These are phyloP conservation scores for Neonectria coccinea DNA, from an alignment of 2,329 filamentous ascomycete genomes.

Conservation along the genomic window DNA sequence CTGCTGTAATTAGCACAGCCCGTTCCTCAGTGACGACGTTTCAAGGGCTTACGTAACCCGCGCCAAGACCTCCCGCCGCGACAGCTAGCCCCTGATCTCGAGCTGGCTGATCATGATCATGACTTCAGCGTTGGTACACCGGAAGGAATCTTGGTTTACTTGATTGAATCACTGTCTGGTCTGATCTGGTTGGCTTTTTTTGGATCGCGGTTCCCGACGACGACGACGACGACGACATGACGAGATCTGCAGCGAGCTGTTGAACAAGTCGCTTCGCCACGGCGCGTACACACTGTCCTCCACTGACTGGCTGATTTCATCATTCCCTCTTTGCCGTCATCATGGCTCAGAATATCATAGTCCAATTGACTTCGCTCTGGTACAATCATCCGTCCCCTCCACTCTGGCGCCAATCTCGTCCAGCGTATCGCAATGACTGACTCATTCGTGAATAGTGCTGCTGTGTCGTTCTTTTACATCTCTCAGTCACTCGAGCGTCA, in stretches of 20 bases:
- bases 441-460: conserved; percentile 50
- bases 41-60: conserved; percentile 26
- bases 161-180: background rate
- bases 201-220: conserved; percentile 7
- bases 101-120: conserved; percentile 14
- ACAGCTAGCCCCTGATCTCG: conserved; percentile 25
- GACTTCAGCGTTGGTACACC: conserved; percentile 3
- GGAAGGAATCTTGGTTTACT: background rate
- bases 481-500: conserved; percentile 60
- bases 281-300: background rate
- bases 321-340: conserved; percentile 13
- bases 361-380: conserved; percentile 44
- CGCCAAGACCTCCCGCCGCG: conserved; percentile 18
- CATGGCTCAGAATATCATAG: conserved; percentile 39
- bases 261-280: conserved; percentile 14
- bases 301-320: background rate
- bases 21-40: background rate
- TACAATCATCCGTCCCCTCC: conserved; percentile 15
- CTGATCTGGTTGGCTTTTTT: conserved; percentile 5
- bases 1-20: conserved; percentile 17
- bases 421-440: background rate
- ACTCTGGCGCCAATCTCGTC: background rate
- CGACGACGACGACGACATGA: conserved; percentile 26
- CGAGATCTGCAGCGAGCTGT: conserved; percentile 7
- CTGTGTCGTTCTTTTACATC: conserved; percentile 62